Evolutionary conservation across 1,284 basidiomycete species (phyloP).

Genomic region (Farysia itapuensis): DNA sequence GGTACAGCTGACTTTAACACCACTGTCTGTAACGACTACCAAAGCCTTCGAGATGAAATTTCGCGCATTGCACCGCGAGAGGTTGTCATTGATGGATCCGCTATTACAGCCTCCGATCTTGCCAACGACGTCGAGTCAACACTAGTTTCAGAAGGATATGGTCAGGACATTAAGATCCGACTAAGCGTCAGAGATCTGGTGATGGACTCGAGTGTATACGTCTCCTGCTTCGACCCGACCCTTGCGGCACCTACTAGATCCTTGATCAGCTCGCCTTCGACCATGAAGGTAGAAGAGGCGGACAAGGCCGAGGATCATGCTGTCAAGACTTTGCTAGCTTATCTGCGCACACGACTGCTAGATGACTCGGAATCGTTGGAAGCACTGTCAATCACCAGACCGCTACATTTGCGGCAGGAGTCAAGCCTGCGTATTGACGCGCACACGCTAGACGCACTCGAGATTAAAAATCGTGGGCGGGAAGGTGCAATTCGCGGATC

Average conservation of each 20-base stretch:
- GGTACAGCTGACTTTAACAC: slow-evolving; percentile 56
- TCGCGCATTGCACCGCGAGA: slow-evolving; percentile 49
- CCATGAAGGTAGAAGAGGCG: not conserved
- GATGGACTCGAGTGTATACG: slow-evolving; percentile 17
- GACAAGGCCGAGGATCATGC: slow-evolving; percentile 19
- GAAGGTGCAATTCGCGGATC: slow-evolving; percentile 48
- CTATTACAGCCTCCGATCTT: slow-evolving; percentile 1
- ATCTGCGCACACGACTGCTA: slow-evolving; percentile 51
- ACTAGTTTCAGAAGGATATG: too few species aligned
- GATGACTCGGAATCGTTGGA: slow-evolving; percentile 18
- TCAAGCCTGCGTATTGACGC: slow-evolving; percentile 54
- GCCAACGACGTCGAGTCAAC: not conserved
- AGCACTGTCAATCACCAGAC: slow-evolving; percentile 5
- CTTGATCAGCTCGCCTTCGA: not conserved
- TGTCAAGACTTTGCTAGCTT: slow-evolving; percentile 38
- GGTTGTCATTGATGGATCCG: slow-evolving; percentile 35
- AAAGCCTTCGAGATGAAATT: slow-evolving; percentile 49
- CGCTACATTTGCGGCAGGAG: slow-evolving; percentile 5
- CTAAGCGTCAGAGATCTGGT: slow-evolving; percentile 18
- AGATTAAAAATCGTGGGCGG: slow-evolving; percentile 37
- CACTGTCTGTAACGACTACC: slow-evolving; percentile 30
- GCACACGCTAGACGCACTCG: slow-evolving; percentile 51
- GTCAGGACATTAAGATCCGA: not conserved
- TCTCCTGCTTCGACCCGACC: slow-evolving; percentile 12
- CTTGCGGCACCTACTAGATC: not conserved